Evolutionary conservation across 208 protist genomes (phyloP), one percentile per base, ranked within the genome.

Genomic region (Trypanosoma mega): DNA sequence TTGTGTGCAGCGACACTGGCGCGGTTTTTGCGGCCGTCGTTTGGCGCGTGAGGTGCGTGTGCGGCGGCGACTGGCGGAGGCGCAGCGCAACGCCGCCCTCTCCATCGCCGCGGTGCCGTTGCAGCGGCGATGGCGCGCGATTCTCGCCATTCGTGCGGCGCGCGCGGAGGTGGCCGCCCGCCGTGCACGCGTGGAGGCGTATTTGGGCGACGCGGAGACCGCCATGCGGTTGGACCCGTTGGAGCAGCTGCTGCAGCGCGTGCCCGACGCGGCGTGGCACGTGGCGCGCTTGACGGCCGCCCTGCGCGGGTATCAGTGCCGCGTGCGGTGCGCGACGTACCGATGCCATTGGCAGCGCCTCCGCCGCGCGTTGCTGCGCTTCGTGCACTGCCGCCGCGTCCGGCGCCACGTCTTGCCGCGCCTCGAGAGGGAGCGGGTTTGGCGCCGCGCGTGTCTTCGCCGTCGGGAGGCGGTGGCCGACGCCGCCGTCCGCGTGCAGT

Each of bases 381-480:
- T 76, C 24, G 62, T 90, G 4, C 68, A 70, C 49, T 60, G 34
- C 34, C 12, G 34, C 34, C 12, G 34, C 34, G 34, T 6, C 34
- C 8, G 34, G 34, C 34, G 34, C 8, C 6, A 12, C 6, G 34
- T 39, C 8, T 39, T 16, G 12, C 34, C 12, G 6, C 12, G 8
- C 34, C 34, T 6, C 34, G 12, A 39, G 8, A 16, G 34, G 8
- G 34, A 6, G 34, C 34, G 34, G 34, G 34, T 39, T 39, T 39
- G 34, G 8, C 20, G 33, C 50, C 0, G 6, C 3, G 24, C 56
- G 72, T 29, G 43, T 55, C 8, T 27, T 74, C 71, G 79, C 23
- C 72, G 77, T 7, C 65, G 69, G 0, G 80, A 90, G 63, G 80
- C 86, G 44, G 83, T 85, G 12, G 44, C 55, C 1, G 74, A 79